A percentile compares a stretch with the other conserved stretches of the same genome.
Evolutionary conservation across 2,329 filamentous ascomycete species (phyloP).

Genomic region (Ceratocystis smalleyi): DNA sequence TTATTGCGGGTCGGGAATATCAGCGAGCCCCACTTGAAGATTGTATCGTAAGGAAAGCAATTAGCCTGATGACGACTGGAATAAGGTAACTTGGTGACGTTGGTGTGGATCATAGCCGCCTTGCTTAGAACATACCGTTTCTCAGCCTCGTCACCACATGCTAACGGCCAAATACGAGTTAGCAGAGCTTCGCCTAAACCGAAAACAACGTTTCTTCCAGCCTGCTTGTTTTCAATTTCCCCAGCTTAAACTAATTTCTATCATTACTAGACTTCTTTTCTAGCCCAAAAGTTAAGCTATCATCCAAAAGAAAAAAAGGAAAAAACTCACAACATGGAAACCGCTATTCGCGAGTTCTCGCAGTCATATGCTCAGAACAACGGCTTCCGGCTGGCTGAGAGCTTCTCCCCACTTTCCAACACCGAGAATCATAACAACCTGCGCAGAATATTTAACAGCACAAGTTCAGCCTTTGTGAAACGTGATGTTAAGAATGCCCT

Average conservation of each 20-base stretch:
- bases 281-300: background rate
- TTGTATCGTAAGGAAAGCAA: too few relatives aligned
- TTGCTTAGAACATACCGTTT: background rate
- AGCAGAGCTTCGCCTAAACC: background rate
- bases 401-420: conserved; percentile 56
- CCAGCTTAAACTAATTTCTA: background rate
- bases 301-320: background rate
- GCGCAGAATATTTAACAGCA: conserved; percentile 53
- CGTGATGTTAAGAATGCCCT: conserved; percentile 61
- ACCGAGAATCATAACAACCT: conserved; percentile 48
- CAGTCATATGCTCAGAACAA: conserved; percentile 48
- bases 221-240: background rate
- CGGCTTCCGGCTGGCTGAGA: conserved; percentile 58
- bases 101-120: conserved; percentile 3
- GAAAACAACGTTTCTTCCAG: background rate
- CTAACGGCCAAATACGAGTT: background rate
- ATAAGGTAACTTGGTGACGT: background rate
- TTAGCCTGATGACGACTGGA: too few relatives aligned
- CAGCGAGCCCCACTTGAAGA: too few relatives aligned
- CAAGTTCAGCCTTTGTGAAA: conserved; percentile 49
- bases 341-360: conserved; percentile 57
- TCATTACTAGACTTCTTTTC: background rate
- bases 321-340: conserved; percentile 38
- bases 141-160: conserved; percentile 1
- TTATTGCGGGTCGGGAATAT: too few relatives aligned